These are phyloP conservation scores for Penicillium sp. DNA, from an alignment of 2,329 filamentous ascomycete species.

Conservation along the genomic window DNA sequence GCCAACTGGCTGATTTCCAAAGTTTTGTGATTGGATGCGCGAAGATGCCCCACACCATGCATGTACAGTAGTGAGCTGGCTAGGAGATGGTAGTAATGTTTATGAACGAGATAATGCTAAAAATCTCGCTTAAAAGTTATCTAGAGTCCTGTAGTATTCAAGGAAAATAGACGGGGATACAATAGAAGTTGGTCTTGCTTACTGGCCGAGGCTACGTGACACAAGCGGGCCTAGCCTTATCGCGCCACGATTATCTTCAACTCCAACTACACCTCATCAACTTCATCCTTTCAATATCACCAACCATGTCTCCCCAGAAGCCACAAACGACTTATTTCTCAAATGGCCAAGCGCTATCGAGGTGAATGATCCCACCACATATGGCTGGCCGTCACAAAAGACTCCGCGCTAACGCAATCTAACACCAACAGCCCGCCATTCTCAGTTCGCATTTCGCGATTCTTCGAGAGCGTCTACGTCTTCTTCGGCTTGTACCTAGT, in stretches of 20 bases:
- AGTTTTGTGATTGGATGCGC: no score
- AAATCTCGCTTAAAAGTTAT: no score
- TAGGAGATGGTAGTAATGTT: no score
- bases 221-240: conserved; percentile 2
- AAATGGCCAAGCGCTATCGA: conserved; percentile 39
- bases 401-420: neutral
- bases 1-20: no score
- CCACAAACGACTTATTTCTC: conserved; percentile 38
- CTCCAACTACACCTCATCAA: conserved; percentile 14
- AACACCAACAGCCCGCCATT: conserved; percentile 43
- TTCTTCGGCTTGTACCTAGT: conserved; percentile 52
- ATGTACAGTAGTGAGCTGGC: no score
- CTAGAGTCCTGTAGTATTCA: no score
- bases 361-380: conserved; percentile 23
- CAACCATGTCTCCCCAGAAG: conserved; percentile 34
- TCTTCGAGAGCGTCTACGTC: conserved; percentile 45
- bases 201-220: neutral
- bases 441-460: conserved; percentile 42
- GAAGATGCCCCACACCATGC: no score
- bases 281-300: neutral
- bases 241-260: conserved; percentile 1
- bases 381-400: neutral
- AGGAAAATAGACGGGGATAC: no score
- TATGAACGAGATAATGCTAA: no score
- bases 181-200: no score